These are phyloP conservation scores for Populus davidiana DNA, from an alignment of 345 rosid genomes.

Conservation along the genomic window DNA sequence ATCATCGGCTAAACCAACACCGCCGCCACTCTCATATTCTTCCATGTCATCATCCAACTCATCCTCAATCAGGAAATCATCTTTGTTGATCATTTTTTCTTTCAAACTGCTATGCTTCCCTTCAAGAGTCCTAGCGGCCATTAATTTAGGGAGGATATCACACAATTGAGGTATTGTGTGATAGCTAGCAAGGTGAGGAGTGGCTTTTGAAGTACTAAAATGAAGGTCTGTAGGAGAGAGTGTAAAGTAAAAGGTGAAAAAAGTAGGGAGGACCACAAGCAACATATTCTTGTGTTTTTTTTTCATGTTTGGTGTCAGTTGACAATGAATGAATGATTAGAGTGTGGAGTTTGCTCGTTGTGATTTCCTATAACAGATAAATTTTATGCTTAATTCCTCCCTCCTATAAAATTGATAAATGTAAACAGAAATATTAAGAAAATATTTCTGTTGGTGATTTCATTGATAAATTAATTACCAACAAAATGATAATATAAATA, in stretches of 20 bases:
- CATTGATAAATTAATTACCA: too few relatives aligned
- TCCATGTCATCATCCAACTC: constrained; percentile 54
- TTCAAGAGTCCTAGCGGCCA: constrained; percentile 38
- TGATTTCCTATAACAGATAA: background rate
- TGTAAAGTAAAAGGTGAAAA: background rate
- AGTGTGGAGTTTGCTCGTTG: constrained; percentile 1
- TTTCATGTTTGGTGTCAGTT: background rate
- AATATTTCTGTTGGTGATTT: too few relatives aligned
- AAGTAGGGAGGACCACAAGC: constrained; percentile 37
- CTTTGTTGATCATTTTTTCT: constrained; percentile 26
- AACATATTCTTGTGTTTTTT: constrained; percentile 16
- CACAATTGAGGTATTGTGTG: background rate
- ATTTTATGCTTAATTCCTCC: background rate
- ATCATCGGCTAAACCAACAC: constrained; percentile 28
- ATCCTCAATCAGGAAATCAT: constrained; percentile 40
- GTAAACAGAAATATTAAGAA: too few relatives aligned
- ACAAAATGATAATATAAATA: too few relatives aligned
- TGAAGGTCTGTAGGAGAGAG: constrained; percentile 1
- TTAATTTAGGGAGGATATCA: background rate
- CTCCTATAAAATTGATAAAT: too few relatives aligned
- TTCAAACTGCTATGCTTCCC: constrained; percentile 28
- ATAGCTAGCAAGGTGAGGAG: constrained; percentile 8
- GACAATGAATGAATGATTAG: constrained; percentile 17
- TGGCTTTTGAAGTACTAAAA: constrained; percentile 11
- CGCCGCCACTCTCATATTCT: constrained; percentile 39